phyloP scores from a whole-genome alignment of 1,284 basidiomycete species.

The Boletus semigastroideus region DNA sequence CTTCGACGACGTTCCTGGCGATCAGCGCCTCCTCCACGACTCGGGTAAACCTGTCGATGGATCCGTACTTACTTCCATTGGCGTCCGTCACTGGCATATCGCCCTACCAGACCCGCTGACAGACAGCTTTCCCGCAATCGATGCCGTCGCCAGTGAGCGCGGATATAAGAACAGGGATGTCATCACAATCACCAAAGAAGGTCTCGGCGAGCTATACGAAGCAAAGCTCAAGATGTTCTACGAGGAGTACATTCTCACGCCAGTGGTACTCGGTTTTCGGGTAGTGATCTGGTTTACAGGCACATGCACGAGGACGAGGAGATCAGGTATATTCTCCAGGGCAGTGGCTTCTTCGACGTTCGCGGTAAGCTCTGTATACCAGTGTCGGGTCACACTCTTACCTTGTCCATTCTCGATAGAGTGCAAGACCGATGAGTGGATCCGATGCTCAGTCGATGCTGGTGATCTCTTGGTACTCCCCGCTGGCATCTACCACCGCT shows the following conservation, averaged over 20 bases:
- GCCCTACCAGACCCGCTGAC: conserved; percentile 55
- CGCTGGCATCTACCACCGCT: conserved; percentile 83
- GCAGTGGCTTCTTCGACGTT: conserved; percentile 85
- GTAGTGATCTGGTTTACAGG: conserved; percentile 37
- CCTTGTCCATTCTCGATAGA: conserved; percentile 34
- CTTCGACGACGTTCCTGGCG: conserved; percentile 73
- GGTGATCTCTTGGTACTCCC: conserved; percentile 78
- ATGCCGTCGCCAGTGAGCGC: conserved; percentile 61
- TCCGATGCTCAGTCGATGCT: conserved; percentile 64
- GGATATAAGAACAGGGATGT: conserved; percentile 78
- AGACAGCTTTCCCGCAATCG: conserved; percentile 50
- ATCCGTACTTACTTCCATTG: conserved; percentile 51
- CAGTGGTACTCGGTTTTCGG: not conserved
- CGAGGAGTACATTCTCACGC: conserved; percentile 56
- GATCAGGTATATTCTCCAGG: conserved; percentile 81
- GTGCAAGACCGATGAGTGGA: conserved; percentile 60
- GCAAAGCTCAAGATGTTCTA: conserved; percentile 79
- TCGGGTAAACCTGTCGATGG: conserved; percentile 52
- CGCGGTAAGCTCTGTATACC: conserved; percentile 49
- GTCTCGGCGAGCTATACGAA: conserved; percentile 78
- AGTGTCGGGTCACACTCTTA: not conserved
- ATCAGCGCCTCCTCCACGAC: conserved; percentile 78
- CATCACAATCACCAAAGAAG: conserved; percentile 72
- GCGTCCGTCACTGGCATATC: conserved; percentile 63
- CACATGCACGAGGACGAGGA: conserved; percentile 93